Conservation (phyloP, 2,329 filamentous ascomycete species). For the Ascochyta clinopodiicola region DNA sequence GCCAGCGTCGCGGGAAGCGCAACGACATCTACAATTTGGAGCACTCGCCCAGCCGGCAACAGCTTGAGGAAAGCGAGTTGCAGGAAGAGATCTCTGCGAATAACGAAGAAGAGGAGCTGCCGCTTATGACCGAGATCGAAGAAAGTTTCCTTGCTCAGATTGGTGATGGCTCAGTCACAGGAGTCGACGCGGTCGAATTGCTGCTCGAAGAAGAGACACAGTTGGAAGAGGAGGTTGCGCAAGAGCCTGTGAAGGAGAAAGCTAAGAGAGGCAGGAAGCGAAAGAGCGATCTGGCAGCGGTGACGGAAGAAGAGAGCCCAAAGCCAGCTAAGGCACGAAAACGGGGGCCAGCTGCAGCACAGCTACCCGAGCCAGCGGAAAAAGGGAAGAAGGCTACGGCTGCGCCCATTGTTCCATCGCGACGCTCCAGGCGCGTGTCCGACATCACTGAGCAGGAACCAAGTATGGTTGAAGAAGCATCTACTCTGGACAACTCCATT, state of each 20-base stretch:
- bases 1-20: constrained; percentile 39
- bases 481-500: constrained; percentile 18
- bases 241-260: constrained; percentile 34
- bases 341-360: constrained; percentile 19
- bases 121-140: constrained; percentile 31
- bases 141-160: constrained; percentile 40
- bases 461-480: constrained; percentile 34
- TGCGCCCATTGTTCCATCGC: constrained; percentile 23
- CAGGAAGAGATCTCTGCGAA: constrained; percentile 40
- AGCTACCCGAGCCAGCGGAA: constrained; percentile 23
- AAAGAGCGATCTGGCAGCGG: constrained; percentile 35
- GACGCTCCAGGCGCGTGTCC: constrained; percentile 38
- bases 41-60: constrained; percentile 36
- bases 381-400: constrained; percentile 29
- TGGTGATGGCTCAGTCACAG: constrained; percentile 36
- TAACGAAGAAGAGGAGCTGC: constrained; percentile 32
- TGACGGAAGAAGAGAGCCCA: constrained; percentile 24
- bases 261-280: constrained; percentile 39
- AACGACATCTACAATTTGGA: constrained; percentile 43
- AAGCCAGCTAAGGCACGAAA: constrained; percentile 26
- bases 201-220: constrained; percentile 25
- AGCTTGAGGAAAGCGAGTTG: constrained; percentile 41
- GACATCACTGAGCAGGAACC: constrained; percentile 39
- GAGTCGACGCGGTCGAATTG: constrained; percentile 19
- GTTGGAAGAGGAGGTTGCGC: constrained; percentile 32